Evolutionary conservation across 148 eudicot genomes (phyloP).

Genomic region (Rhododendron mucronatum): DNA sequence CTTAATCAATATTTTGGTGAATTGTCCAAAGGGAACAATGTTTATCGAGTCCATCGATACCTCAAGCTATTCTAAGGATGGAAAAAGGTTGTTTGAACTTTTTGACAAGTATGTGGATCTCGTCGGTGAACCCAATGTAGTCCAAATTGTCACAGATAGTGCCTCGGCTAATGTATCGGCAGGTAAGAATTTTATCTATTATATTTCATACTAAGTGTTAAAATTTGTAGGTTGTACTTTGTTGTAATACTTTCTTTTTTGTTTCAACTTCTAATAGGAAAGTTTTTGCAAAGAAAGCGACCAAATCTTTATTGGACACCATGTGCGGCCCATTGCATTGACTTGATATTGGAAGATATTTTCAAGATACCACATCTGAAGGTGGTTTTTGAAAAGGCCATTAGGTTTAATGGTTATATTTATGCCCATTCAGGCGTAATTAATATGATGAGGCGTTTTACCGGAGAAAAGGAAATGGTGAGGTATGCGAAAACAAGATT

Average conservation of each 20-base stretch:
- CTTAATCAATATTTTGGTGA: too few relatives aligned
- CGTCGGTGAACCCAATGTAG: too few relatives aligned
- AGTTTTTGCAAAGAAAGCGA: neutral
- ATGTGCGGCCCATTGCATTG: neutral
- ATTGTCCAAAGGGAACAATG: too few relatives aligned
- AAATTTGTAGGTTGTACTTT: too few relatives aligned
- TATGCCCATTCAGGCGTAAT: neutral
- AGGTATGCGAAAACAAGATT: neutral
- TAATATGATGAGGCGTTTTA: neutral
- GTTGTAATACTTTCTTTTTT: neutral
- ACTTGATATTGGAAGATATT: neutral
- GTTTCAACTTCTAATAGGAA: neutral
- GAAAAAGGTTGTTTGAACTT: too few relatives aligned
- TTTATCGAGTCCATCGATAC: too few relatives aligned
- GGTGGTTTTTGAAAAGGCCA: neutral
- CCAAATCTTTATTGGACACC: neutral
- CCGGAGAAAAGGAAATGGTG: neutral
- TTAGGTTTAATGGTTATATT: neutral
- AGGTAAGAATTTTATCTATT: too few relatives aligned
- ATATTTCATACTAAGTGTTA: too few relatives aligned
- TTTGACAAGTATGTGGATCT: too few relatives aligned
- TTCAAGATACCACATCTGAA: neutral
- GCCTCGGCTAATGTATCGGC: too few relatives aligned
- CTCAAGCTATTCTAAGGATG: too few relatives aligned
- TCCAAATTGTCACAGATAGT: too few relatives aligned